Conservation (phyloP, 306 rosid genomes). For the Trifolium pratense region DNA sequence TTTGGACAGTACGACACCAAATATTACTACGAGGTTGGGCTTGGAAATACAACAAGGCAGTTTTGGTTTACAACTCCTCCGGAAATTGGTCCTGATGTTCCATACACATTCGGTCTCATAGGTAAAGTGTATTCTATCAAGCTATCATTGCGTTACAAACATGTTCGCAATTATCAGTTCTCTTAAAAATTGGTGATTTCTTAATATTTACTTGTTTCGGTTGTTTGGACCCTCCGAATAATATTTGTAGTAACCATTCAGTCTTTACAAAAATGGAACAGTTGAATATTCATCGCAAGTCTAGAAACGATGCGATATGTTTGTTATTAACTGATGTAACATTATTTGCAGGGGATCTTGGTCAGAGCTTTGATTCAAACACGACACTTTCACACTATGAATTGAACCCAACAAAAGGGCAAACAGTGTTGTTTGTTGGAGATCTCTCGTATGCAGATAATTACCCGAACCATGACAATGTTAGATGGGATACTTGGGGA, state of each 20-base stretch:
- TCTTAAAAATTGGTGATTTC: not conserved
- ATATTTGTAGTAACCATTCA: no score
- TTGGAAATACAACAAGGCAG: slow-evolving; percentile 59
- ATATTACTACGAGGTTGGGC: slow-evolving; percentile 78
- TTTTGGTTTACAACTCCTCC: slow-evolving; percentile 93
- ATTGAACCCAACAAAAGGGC: slow-evolving; percentile 61
- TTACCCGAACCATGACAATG: slow-evolving; percentile 71
- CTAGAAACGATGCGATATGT: slow-evolving; percentile 14
- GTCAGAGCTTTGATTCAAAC: slow-evolving; percentile 88
- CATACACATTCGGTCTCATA: slow-evolving; percentile 91
- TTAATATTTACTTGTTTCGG: no score
- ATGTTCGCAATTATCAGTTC: not conserved
- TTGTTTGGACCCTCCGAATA: no score
- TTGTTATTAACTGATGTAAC: slow-evolving; percentile 22
- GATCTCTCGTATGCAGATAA: slow-evolving; percentile 87
- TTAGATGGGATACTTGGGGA: slow-evolving; percentile 91
- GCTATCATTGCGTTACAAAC: not conserved
- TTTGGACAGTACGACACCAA: slow-evolving; percentile 67
- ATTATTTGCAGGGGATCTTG: slow-evolving; percentile 76
- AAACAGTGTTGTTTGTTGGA: slow-evolving; percentile 75
- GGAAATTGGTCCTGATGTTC: slow-evolving; percentile 81
- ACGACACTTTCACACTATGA: slow-evolving; percentile 78
- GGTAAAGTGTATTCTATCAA: slow-evolving; percentile 51
- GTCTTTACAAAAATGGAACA: not conserved
- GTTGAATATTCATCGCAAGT: not conserved